Base-by-base conservation (phyloP, 2,329 filamentous ascomycete species). In the Epichloe gansuensis region DNA sequence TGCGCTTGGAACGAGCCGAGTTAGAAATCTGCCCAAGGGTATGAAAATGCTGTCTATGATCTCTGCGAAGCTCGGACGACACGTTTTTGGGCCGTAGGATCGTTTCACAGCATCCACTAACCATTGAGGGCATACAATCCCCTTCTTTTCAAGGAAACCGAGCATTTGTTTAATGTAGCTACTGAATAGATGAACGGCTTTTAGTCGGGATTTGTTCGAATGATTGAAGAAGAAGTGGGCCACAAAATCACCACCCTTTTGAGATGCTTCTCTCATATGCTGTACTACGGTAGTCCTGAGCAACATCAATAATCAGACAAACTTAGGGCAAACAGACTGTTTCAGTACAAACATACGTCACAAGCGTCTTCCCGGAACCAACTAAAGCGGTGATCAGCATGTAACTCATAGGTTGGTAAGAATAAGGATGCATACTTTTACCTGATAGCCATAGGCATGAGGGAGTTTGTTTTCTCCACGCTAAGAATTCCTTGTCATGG, bases 91-190 rank as follows among this genome's bases (percentile, higher is more conserved):
- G 38, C 38, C 25, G 23, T 49, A 49, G 21, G 28, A 21, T 42
- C 21, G 47, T 42, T 49, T 49, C 25, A 49, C 38, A 15, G 38
- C 37, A 42, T 35, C 12, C 23, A 35, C 21, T 17, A 49, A n/a
- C n/a, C 3, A 15, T 21, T 21, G 23, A 49, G 47, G 11, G 47
- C 34, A 3, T n/a, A 42, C 15, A 38, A 48, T 1, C n/a, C n/a
- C 13, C 21, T 28, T 17, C 38, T 23, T 1, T n/a, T 31, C 35
- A 39, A 49, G 17, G 2, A 49, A 49, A 31, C 38, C 38, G n/a
- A 49, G 23, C 5, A 49, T 49, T 34, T 49, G 38, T 42, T 49
- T 49, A 12, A 49, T 42, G 15, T 42, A 49, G 38, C 47, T 49
- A 3, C 12, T 34, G 4, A 49, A 49, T 31, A 42, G 5, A 39